Evolutionary conservation across 1,139 yeast genomes (phyloP).

Genomic region (Blastobotrys malaysiensis): DNA sequence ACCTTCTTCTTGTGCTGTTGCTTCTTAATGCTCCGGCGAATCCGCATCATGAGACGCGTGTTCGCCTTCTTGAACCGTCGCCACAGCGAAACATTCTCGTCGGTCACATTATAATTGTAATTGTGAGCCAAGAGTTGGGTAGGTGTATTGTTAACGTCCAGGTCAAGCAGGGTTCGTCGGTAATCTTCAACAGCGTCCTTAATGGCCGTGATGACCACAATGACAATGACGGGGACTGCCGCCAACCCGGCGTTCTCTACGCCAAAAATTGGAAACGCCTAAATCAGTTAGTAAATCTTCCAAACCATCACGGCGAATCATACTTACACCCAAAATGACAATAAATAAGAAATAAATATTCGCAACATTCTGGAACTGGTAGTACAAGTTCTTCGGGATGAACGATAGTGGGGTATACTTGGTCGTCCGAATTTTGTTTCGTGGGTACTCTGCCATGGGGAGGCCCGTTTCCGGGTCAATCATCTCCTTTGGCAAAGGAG

Average conservation of each 20-base stretch:
- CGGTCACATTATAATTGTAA: slow-evolving; percentile 71
- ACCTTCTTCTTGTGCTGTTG: slow-evolving; percentile 13
- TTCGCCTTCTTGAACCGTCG: slow-evolving; percentile 54
- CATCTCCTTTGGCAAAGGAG: slow-evolving; percentile 56
- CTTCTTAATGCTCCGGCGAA: slow-evolving; percentile 29
- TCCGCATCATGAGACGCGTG: slow-evolving; percentile 30
- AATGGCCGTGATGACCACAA: slow-evolving; percentile 79
- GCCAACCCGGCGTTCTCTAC: slow-evolving; percentile 85
- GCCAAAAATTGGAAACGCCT: slow-evolving; percentile 75
- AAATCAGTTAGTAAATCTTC: slow-evolving; percentile 1
- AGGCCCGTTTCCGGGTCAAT: slow-evolving; percentile 48
- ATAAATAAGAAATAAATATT: slow-evolving; percentile 74
- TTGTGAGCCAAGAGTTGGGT: slow-evolving; percentile 72
- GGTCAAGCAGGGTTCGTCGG: slow-evolving; percentile 71
- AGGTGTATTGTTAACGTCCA: slow-evolving; percentile 80
- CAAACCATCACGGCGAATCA: slow-evolving; percentile 7
- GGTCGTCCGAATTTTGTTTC: slow-evolving; percentile 89
- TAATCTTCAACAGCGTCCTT: slow-evolving; percentile 96
- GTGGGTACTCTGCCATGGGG: slow-evolving; percentile 44
- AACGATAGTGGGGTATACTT: slow-evolving; percentile 88
- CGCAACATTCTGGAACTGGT: slow-evolving; percentile 81
- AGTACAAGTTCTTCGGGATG: slow-evolving; percentile 68
- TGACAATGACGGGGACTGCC: slow-evolving; percentile 90
- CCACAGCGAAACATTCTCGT: slow-evolving; percentile 60
- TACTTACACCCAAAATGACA: slow-evolving; percentile 59